phyloP scores from a whole-genome alignment of 306 rosid genomes.

The Benincasa hispida region DNA sequence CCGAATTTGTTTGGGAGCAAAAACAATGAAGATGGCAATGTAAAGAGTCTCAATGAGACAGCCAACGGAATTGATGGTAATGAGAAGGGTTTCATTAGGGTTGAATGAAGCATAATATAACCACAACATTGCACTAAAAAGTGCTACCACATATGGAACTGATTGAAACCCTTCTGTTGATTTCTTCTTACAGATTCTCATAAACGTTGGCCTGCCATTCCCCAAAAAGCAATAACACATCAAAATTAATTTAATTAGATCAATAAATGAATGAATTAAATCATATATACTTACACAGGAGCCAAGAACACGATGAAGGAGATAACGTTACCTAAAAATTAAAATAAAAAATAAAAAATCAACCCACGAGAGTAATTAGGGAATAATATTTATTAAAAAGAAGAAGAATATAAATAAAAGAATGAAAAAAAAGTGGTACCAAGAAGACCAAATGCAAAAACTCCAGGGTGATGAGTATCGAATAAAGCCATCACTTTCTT shows the following conservation, averaged over 20 bases:
- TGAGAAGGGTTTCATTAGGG: conserved; percentile 46
- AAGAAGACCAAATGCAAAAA: conserved; percentile 9
- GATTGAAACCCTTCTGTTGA: conserved; percentile 86
- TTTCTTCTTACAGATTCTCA: conserved; percentile 70
- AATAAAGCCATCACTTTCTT: not conserved
- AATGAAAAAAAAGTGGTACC: not conserved
- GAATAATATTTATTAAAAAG: too few species aligned
- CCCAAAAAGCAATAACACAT: not conserved
- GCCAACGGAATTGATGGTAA: conserved; percentile 70
- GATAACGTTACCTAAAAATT: conserved; percentile 45
- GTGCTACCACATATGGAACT: conserved; percentile 69
- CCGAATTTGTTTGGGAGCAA: conserved; percentile 63
- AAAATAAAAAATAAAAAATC: too few species aligned
- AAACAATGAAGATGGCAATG: conserved; percentile 46
- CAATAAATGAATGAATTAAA: too few species aligned
- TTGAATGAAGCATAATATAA: conserved; percentile 71
- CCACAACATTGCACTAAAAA: conserved; percentile 92
- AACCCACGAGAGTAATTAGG: not conserved
- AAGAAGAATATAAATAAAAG: not conserved
- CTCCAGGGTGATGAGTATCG: conserved; percentile 1
- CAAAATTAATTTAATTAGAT: too few species aligned
- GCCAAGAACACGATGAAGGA: conserved; percentile 81
- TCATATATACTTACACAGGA: conserved; percentile 48
- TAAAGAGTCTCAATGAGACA: conserved; percentile 69
- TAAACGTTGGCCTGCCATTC: conserved; percentile 53